phyloP scores from a whole-genome alignment of 2,329 filamentous ascomycete genomes.

The Apiospora kogelbergensis region DNA sequence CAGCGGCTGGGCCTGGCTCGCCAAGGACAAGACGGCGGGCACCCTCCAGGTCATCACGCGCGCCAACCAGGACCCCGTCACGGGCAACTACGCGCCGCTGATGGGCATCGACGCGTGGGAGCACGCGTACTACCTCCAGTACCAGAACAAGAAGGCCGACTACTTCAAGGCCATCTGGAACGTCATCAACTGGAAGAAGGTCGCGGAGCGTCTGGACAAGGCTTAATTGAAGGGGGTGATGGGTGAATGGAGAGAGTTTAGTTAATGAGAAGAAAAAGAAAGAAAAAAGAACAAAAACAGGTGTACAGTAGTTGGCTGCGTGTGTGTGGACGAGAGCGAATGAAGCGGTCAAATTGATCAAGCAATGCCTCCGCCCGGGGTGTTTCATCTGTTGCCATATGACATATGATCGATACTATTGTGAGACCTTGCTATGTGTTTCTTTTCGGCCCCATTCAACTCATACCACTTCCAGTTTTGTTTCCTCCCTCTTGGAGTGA shows the following conservation, averaged over 20 bases:
- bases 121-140: slow-evolving; percentile 61
- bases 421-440: background rate
- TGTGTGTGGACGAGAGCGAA: background rate
- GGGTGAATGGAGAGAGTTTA: no score
- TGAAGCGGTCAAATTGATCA: background rate
- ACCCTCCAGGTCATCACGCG: slow-evolving; percentile 60
- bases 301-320: background rate
- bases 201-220: slow-evolving; percentile 29
- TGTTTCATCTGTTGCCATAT: background rate
- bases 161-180: slow-evolving; percentile 81
- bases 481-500: background rate
- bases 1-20: slow-evolving; percentile 68
- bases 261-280: background rate
- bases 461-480: no score
- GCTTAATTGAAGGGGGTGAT: slow-evolving; percentile 21
- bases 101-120: slow-evolving; percentile 67
- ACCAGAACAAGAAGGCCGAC: slow-evolving; percentile 80
- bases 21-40: slow-evolving; percentile 50
- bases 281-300: background rate
- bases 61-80: slow-evolving; percentile 63
- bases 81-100: slow-evolving; percentile 48
- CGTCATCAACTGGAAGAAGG: slow-evolving; percentile 68
- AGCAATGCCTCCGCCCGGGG: background rate
- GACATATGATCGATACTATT: background rate
- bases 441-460: no score